A percentile compares a stretch with the other conserved stretches of the same genome.
Conservation (phyloP, 345 rosid species). For the Citrus inodora region DNA sequence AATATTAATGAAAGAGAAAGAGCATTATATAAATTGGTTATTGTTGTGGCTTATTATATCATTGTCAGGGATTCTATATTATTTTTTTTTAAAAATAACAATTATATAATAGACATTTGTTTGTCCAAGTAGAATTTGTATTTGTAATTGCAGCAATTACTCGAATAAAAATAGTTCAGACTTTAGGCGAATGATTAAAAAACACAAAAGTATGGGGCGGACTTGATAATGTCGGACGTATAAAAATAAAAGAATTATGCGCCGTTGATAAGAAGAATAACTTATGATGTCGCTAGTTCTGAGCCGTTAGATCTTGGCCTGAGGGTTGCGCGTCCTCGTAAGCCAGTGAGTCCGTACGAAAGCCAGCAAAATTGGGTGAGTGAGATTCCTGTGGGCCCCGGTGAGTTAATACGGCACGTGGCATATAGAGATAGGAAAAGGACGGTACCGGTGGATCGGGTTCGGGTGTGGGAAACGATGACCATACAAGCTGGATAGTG, state of each 20-base stretch:
- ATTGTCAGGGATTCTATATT: too few relatives aligned
- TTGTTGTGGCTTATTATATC: too few relatives aligned
- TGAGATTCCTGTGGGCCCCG: not conserved
- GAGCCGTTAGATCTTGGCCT: conserved; percentile 10
- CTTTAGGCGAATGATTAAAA: not conserved
- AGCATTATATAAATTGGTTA: too few relatives aligned
- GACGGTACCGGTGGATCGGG: not conserved
- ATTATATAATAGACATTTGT: too few relatives aligned
- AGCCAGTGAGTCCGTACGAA: not conserved
- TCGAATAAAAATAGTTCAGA: too few relatives aligned
- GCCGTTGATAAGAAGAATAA: not conserved
- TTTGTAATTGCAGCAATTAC: too few relatives aligned
- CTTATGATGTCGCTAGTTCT: not conserved
- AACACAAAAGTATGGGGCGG: not conserved
- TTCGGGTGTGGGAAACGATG: not conserved
- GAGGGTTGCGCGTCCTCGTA: not conserved
- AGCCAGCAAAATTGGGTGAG: too few relatives aligned
- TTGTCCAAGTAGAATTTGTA: too few relatives aligned
- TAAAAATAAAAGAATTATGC: not conserved
- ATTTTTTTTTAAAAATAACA: too few relatives aligned
- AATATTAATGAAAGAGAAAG: too few relatives aligned
- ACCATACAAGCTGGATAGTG: not conserved
- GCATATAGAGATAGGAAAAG: not conserved
- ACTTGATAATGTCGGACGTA: not conserved
- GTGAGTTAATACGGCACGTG: not conserved